phyloP scores from a whole-genome alignment of 164 flowering plant genomes.

The Kalanchoe fedtschenkoi region DNA sequence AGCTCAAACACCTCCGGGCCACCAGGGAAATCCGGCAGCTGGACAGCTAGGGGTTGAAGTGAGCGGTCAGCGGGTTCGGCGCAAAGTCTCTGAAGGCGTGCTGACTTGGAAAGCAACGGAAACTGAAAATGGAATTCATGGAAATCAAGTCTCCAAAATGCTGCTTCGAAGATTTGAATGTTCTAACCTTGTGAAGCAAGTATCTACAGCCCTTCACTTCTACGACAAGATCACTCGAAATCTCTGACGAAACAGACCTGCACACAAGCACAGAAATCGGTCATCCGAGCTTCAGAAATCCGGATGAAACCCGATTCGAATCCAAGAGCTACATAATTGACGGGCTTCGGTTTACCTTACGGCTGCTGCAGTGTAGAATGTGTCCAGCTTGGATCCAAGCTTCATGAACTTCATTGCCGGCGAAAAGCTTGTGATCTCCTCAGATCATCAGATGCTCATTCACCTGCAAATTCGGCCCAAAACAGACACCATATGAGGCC shows the following conservation, averaged over 20 bases:
- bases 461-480: no score
- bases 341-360: slow-evolving; percentile 37
- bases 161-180: neutral
- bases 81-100: slow-evolving; percentile 50
- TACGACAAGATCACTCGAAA: slow-evolving; percentile 55
- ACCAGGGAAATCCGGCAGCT: slow-evolving; percentile 75
- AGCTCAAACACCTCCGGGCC: slow-evolving; percentile 82
- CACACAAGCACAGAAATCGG: slow-evolving; percentile 12
- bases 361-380: slow-evolving; percentile 71
- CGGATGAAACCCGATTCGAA: neutral
- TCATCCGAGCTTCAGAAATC: no score
- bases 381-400: slow-evolving; percentile 73
- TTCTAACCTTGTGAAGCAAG: slow-evolving; percentile 69
- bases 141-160: no score
- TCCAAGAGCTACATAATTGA: no score
- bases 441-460: neutral
- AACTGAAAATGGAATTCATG: slow-evolving; percentile 31
- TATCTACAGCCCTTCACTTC: slow-evolving; percentile 44
- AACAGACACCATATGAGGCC: no score
- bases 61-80: slow-evolving; percentile 31
- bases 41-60: slow-evolving; percentile 37
- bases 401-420: slow-evolving; percentile 87
- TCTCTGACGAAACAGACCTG: slow-evolving; percentile 65
- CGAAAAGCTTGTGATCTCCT: no score
- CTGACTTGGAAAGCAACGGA: slow-evolving; percentile 66